Conservation (phyloP, 2,329 filamentous ascomycete genomes). For the Aspergillus ibericus region DNA sequence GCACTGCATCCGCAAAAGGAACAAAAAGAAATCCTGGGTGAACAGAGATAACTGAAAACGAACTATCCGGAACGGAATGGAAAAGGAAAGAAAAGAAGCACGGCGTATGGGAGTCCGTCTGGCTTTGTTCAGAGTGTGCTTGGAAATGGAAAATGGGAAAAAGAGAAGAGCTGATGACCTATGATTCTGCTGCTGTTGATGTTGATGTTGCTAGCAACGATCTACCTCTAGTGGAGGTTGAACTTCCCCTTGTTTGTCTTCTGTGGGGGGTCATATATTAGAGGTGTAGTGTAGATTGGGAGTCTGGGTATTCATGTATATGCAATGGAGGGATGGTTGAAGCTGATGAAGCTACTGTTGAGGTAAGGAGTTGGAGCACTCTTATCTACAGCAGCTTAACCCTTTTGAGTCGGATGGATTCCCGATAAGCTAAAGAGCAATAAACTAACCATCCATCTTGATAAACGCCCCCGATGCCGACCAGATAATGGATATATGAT, state of each 20-base stretch:
- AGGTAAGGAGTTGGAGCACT: too few species aligned
- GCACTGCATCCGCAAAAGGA: too few species aligned
- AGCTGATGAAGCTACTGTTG: too few species aligned
- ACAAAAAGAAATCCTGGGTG: too few species aligned
- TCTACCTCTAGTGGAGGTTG: not conserved
- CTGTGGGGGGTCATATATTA: not conserved
- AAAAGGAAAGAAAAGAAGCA: conserved; percentile 24
- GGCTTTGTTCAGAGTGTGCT: conserved; percentile 27
- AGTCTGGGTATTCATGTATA: too few species aligned
- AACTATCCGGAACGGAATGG: not conserved
- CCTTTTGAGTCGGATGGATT: not conserved
- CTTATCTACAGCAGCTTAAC: not conserved
- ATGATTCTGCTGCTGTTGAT: too few species aligned
- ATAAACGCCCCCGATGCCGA: conserved; percentile 17
- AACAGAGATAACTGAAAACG: not conserved
- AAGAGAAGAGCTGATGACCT: conserved; percentile 4
- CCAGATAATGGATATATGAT: conserved; percentile 1
- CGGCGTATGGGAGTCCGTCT: conserved; percentile 38
- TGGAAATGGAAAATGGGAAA: conserved; percentile 12
- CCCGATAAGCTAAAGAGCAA: not conserved
- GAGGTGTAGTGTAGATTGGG: not conserved
- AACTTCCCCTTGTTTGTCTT: not conserved
- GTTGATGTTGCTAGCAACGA: not conserved
- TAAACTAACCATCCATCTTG: not conserved
- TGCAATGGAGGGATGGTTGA: too few species aligned